A percentile compares a stretch with the other conserved stretches of the same genome.
phyloP scores from a whole-genome alignment of 805 yeast species.

The Cyberlindnera meyerae region DNA sequence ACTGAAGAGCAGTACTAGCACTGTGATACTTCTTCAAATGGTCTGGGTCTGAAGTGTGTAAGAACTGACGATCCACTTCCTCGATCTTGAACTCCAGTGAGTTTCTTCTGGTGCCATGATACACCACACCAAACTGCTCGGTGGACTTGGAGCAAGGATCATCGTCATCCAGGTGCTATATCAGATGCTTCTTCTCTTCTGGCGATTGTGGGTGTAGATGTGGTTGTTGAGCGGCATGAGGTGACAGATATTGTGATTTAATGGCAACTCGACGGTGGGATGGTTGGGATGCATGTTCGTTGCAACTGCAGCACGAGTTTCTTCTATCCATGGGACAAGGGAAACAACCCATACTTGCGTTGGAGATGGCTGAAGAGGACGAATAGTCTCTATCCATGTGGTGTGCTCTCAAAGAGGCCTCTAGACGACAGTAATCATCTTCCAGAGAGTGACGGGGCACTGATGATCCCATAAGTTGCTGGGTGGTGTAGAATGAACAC shows the following conservation, averaged over 20 bases:
- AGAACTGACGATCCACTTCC: constrained; percentile 1
- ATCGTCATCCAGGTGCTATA: constrained; percentile 7
- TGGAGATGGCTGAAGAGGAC: neutral
- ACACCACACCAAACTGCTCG: constrained; percentile 10
- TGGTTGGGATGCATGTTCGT: no score
- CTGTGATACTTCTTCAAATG: constrained; percentile 4
- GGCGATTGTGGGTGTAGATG: constrained; percentile 1
- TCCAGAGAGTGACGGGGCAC: neutral
- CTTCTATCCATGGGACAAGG: constrained; percentile 6
- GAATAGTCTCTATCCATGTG: constrained; percentile 2
- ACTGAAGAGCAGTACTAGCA: no score
- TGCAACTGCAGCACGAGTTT: constrained; percentile 10
- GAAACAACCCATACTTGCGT: neutral
- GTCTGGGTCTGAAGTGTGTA: neutral
- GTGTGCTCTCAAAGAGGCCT: neutral
- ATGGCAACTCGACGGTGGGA: no score
- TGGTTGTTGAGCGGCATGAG: neutral
- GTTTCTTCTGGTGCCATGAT: constrained; percentile 7
- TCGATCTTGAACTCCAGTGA: constrained; percentile 1
- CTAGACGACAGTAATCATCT: neutral
- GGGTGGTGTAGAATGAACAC: neutral
- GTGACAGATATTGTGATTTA: no score
- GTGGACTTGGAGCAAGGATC: constrained; percentile 4
- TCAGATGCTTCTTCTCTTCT: constrained; percentile 6
- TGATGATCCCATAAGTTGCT: neutral